Base-by-base conservation (phyloP, 2,329 filamentous ascomycete genomes). In the Hirsutella thompsonii region DNA sequence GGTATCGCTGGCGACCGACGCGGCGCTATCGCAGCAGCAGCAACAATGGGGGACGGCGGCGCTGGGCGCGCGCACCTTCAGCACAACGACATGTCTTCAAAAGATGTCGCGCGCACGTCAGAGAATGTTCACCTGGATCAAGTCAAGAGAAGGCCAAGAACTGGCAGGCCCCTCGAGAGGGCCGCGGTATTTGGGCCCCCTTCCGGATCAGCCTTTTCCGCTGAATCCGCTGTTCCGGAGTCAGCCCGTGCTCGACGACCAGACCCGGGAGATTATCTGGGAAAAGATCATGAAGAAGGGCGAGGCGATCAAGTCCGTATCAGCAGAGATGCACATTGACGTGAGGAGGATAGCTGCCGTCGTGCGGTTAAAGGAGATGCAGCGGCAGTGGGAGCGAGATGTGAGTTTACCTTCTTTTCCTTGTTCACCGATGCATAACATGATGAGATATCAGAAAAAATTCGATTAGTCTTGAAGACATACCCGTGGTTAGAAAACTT, bases 381-480 rank as follows among this genome's bases (percentile, higher is more conserved):
- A 95, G 66, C 87, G 82, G 65, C 69, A 81, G 49, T 88, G 81
- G 85, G 59, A 72, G 47, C 60, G 68, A 52, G 70, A 89, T 69
- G 89, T 94, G 73, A 72, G 85, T 57, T 42, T 33, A 37, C 8
- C 14, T 16, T 34, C 32, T 2, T 3, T 4, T 16, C 14, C 30
- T 32, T 32, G 13, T 18, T 34, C 14, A 19, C n/a, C 32, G 14
- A 18, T 4, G n/a, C 11, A 62, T 76, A 72, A 76, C 76, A 62
- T 77, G 74, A 78, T 78, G 74, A 63, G 54, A 76, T 57, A 60
- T 16, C 18, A 40, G 3, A 39, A 40, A 20, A 36, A 40, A 36
- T 44, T 83, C 90, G 90, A 95, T 96, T 94, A 95, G 90, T 96
- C 90, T 94, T 93, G 73, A 95, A 94, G 89, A 96, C 89, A 79